Conservation (phyloP, 192 early-diverging fungal genomes). For the Coemansia sp. region DNA sequence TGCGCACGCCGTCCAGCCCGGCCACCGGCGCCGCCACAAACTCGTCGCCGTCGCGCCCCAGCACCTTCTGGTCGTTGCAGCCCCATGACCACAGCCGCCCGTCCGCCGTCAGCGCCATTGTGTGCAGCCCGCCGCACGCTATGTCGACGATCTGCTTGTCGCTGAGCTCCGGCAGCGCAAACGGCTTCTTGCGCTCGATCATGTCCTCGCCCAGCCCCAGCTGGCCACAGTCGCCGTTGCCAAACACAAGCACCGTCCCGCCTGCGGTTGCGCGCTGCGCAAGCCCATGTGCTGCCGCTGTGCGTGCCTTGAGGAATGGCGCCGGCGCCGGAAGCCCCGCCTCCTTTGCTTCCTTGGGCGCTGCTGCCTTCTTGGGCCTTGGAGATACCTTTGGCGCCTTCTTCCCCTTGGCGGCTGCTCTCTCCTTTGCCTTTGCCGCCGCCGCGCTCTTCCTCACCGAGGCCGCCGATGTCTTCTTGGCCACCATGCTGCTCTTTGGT, state of each 20-base stretch:
- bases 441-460: conserved; percentile 5
- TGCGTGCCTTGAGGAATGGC: conserved; percentile 46
- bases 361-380: conserved; percentile 16
- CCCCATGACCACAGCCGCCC: conserved; percentile 93
- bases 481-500: neutral
- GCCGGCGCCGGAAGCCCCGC: conserved; percentile 10
- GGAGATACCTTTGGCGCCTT: neutral
- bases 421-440: conserved; percentile 15
- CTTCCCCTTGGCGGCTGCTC: neutral
- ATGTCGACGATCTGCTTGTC: conserved; percentile 77
- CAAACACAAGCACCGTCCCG: conserved; percentile 76
- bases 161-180: conserved; percentile 62
- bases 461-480: conserved; percentile 15
- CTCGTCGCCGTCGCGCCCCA: conserved; percentile 68
- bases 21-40: conserved; percentile 74
- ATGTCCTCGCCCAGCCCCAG: conserved; percentile 86
- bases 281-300: conserved; percentile 29
- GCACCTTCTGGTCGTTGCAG: conserved; percentile 88
- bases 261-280: conserved; percentile 9
- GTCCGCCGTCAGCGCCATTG: conserved; percentile 68
- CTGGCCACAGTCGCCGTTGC: conserved; percentile 88
- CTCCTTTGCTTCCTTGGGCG: conserved; percentile 3
- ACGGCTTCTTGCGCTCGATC: conserved; percentile 77
- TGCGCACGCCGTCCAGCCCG: conserved; percentile 69
- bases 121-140: conserved; percentile 85